phyloP scores from a whole-genome alignment of 2,329 filamentous ascomycete species.

The Hypoxylon sp. region DNA sequence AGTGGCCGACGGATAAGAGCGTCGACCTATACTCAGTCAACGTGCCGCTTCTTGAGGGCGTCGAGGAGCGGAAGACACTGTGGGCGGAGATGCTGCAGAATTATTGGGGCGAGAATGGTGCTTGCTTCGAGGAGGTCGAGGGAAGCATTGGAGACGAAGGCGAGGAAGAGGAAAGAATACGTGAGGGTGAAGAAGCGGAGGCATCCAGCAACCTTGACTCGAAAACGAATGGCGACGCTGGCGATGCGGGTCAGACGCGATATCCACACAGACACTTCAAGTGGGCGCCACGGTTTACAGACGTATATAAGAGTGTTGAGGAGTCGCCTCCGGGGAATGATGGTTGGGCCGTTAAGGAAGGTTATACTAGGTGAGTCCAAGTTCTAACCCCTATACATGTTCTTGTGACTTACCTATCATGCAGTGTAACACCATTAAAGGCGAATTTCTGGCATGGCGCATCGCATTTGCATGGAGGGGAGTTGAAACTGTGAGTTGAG shows the following conservation, averaged over 20 bases:
- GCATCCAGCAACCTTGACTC: constrained; percentile 43
- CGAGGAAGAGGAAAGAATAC: constrained; percentile 80
- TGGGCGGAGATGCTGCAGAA: constrained; percentile 93
- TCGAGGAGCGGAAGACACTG: constrained; percentile 80
- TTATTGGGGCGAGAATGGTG: constrained; percentile 84
- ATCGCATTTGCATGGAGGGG: constrained; percentile 73
- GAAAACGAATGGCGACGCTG: constrained; percentile 43
- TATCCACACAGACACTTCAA: constrained; percentile 92
- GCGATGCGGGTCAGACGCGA: constrained; percentile 58
- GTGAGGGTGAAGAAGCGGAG: constrained; percentile 68
- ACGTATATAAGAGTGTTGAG: constrained; percentile 90
- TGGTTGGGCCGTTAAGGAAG: constrained; percentile 91
- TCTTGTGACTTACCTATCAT: constrained; percentile 27
- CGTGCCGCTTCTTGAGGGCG: constrained; percentile 84
- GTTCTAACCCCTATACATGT: constrained; percentile 9
- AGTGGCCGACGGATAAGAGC: constrained; percentile 77
- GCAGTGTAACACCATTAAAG: constrained; percentile 88
- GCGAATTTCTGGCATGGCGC: constrained; percentile 90
- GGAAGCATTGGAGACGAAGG: constrained; percentile 74
- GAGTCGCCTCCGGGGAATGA: constrained; percentile 85
- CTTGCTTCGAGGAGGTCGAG: constrained; percentile 87
- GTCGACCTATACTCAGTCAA: constrained; percentile 94
- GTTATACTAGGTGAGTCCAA: constrained; percentile 80
- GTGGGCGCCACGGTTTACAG: constrained; percentile 89
- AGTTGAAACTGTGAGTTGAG: constrained; percentile 86